These are phyloP conservation scores for Irineochytrium annulatum DNA, from an alignment of 192 early-diverging fungal genomes.

Conservation along the genomic window DNA sequence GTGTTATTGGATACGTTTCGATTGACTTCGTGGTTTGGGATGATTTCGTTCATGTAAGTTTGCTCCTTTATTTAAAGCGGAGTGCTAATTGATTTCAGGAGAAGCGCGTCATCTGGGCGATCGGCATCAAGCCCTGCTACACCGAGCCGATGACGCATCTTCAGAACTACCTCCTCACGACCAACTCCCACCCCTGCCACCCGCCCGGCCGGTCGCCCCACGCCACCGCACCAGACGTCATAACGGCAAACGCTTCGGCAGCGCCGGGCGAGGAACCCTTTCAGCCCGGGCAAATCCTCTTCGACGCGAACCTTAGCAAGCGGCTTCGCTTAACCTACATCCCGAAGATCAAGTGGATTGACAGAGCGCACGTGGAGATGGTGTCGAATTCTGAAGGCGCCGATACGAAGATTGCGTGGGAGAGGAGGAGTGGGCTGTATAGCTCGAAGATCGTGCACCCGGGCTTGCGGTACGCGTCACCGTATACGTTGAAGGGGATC, in stretches of 20 bases:
- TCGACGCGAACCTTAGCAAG: constrained; percentile 11
- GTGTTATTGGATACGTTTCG: constrained; percentile 16
- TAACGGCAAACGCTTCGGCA: no score
- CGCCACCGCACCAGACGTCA: constrained; percentile 5
- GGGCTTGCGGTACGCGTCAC: not conserved
- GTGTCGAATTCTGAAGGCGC: no score
- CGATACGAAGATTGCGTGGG: not conserved
- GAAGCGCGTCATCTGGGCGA: constrained; percentile 9
- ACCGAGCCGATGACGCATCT: not conserved
- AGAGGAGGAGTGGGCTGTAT: not conserved
- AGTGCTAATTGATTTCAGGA: not conserved
- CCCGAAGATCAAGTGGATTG: constrained; percentile 1
- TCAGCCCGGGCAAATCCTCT: constrained; percentile 6
- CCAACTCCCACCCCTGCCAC: not conserved
- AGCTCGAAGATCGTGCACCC: not conserved
- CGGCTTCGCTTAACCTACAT: constrained; percentile 3
- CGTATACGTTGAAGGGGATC: not conserved
- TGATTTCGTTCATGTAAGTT: not conserved
- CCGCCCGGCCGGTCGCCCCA: not conserved
- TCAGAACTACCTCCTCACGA: constrained; percentile 6
- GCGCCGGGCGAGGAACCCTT: no score
- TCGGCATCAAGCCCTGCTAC: constrained; percentile 15
- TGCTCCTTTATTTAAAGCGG: not conserved
- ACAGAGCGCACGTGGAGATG: no score
- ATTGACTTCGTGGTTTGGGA: constrained; percentile 16